Percentiles rank a stretch among this genome's conserved stretches.
Conservation (phyloP, 2,329 filamentous ascomycete species). For the Polychaeton citri region DNA sequence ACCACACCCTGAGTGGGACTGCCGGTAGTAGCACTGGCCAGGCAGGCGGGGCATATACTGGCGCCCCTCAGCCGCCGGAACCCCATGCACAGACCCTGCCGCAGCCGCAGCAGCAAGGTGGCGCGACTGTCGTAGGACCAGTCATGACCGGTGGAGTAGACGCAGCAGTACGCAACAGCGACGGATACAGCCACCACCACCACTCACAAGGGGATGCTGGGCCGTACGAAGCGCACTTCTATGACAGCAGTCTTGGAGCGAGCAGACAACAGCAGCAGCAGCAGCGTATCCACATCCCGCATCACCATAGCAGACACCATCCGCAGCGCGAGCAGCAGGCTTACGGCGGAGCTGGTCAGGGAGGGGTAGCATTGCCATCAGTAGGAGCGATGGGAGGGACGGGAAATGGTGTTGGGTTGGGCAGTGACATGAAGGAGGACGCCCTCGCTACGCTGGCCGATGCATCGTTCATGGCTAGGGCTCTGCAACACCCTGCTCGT, state of each 20-base stretch:
- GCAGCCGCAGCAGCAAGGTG: neutral
- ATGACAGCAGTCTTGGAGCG: neutral
- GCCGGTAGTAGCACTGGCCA: neutral
- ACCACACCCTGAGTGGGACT: neutral
- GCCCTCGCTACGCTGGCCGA: constrained; percentile 6
- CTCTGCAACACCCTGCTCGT: neutral
- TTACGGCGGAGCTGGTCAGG: constrained; percentile 10
- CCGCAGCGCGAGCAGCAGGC: constrained; percentile 6
- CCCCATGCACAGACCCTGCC: neutral
- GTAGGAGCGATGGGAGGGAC: neutral
- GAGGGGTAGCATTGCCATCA: neutral
- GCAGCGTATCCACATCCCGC: neutral
- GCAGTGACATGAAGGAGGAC: constrained; percentile 3
- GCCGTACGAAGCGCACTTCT: neutral
- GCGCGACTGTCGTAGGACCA: neutral
- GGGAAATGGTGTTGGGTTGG: neutral
- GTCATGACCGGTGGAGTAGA: no score
- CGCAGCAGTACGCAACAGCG: no score
- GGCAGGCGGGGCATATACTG: neutral
- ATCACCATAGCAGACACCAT: constrained; percentile 2
- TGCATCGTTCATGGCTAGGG: constrained; percentile 2
- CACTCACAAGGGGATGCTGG: constrained; percentile 1
- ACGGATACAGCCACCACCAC: constrained; percentile 5
- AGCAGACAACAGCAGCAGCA: neutral
- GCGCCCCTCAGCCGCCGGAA: neutral